Evolutionary conservation across 257 asterid species (phyloP), one percentile per base, ranked within the genome.

Genomic region (Ocimum tenuiflorum): DNA sequence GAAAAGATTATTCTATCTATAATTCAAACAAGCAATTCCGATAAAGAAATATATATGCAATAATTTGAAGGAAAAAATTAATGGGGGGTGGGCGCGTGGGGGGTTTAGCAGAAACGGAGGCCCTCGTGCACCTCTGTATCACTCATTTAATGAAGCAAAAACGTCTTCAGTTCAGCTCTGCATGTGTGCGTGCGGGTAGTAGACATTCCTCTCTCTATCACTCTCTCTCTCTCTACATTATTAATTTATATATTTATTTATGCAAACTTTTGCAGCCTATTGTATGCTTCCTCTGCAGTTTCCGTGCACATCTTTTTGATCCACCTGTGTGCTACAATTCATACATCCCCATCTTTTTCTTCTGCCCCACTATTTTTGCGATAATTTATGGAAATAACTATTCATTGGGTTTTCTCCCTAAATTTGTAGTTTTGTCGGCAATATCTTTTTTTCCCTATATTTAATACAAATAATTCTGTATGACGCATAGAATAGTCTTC

Each of bases 91-190:
- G 31, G 31, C 2, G 31, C 3, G 31, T 4, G 4, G 31, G 31
- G 31, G 11, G 80, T 62, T 63, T 54, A 68, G 75, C 55, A 55
- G 72, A 78, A 74, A 72, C 56, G 84, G 78, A 83, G 87, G 88
- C 81, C 88, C 95, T 83, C 87, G 92, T 83, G 96, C 83, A 78
- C 73, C 81, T 85, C 90, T 81, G 85, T 76, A 82, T 84, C 86
- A 72, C 86, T 67, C 85, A 80, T 69, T 82, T 69, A 86, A 80
- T 88, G 89, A 79, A 83, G 76, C 83, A 70, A 68, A 55, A 19
- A 67, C 73, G 60, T 63, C 72, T 76, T 64, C 80, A 66, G 78
- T 75, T 75, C 64, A 74, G 70, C 73, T 84, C 63, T 75, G 71
- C 80, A 72, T 77, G 91, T 77, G 86, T 75, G 82, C 88, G 85